Percentiles rank a stretch among this genome's conserved stretches.
These are phyloP conservation scores for Solanum habrochaites DNA, from an alignment of 257 asterid species.

Conservation along the genomic window DNA sequence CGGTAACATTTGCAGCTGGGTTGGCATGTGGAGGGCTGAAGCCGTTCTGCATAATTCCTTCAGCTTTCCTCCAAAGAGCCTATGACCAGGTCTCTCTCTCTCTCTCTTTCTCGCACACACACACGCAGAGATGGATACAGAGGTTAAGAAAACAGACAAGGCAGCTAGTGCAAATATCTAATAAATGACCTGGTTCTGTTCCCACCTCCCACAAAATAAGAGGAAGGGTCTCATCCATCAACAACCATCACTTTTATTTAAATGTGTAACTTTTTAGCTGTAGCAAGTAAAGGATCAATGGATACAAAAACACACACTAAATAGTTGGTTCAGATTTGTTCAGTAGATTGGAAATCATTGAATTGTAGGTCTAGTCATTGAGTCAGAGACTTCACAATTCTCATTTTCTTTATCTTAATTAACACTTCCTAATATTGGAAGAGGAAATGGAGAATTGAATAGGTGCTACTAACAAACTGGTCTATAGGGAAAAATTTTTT, in stretches of 20 bases:
- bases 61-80: slow-evolving; percentile 85
- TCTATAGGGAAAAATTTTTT: neutral
- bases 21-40: slow-evolving; percentile 74
- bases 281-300: neutral
- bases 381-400: neutral
- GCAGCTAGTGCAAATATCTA: neutral
- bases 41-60: slow-evolving; percentile 82
- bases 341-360: neutral
- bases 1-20: slow-evolving; percentile 88
- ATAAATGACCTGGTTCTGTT: neutral
- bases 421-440: neutral
- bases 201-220: neutral
- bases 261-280: neutral
- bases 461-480: neutral
- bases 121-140: neutral
- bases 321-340: neutral
- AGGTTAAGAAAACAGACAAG: neutral
- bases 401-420: neutral
- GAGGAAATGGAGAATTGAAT: neutral
- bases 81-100: slow-evolving; percentile 58
- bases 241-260: neutral
- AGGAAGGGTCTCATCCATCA: neutral
- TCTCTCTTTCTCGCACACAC: neutral
- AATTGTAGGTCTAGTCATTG: neutral
- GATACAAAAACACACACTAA: neutral